Evolutionary conservation across 2,329 filamentous ascomycete genomes (phyloP), one percentile per base, ranked within the genome.

Genomic region (Phaeosphaeria sp.): DNA sequence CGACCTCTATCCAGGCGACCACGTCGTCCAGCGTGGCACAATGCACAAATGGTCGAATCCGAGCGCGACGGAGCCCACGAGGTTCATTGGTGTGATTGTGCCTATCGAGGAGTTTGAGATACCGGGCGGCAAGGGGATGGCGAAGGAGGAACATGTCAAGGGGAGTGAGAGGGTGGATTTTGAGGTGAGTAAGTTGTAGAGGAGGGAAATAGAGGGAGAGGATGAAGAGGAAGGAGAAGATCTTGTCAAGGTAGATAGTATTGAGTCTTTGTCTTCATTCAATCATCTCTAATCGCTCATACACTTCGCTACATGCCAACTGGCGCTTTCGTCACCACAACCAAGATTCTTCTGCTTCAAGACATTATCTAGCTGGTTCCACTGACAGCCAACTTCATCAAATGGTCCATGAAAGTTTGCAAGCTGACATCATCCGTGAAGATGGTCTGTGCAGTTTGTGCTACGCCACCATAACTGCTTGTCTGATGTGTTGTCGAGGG

Each of bases 391-490:
- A 77, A 63, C 92, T 99, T 99, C 95, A 99, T 99, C 76, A 99
- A 83, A 80, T 98, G 93, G 73, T 99, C 95, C 95, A 99, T 99
- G 76, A 99, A 99, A 1, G 94, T 98, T 79, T 98, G 94, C 74
- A 99, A 82, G 53, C 93, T 97, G 53, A 99, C 95, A 78, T 99
- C 95, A 73, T 99, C 95, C 0, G 95, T 99, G 81, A 99, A 99
- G 71, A 99, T 99, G 5, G 95, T 99, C 79, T 99, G 95, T 8
- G 94, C 93, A 47, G 91, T 93, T 73, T 94, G 91, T 27, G 91
- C 88, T 49, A 94, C 91, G 60, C 93, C 93, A 55, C 95, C 95
- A 73, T 97, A 98, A 13, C 91, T 91, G 52, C 92, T 92, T 0
- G 91, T 93, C 0, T 95, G 97, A 77, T 99, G 95, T 15, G 95